Evolutionary conservation across 495 filamentous ascomycete genomes (phyloP), one percentile per base, ranked within the genome.

Genomic region (Aspergillus coremiiformis): DNA sequence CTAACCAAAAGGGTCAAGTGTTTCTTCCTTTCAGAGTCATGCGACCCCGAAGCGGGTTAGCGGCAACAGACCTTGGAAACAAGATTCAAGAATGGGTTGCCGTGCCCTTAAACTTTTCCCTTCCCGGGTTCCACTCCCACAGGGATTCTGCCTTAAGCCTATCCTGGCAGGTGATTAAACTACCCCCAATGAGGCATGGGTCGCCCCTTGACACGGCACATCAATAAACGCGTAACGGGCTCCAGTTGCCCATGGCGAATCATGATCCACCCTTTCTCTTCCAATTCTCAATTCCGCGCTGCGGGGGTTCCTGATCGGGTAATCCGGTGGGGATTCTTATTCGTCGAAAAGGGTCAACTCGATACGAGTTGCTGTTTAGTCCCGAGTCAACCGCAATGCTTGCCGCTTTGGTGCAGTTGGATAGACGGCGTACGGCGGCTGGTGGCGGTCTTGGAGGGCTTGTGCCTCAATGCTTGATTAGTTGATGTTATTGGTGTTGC

Each of bases 221-320:
- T 63, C 60, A 56, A 15, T 60, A 57, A 58, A 63, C 60, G 60
- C 60, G 60, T 63, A 57, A 60, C 56, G 29, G 33, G 23, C 15
- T 44, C 43, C 47, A 51, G 43, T 42, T 2, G 5, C 42, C 17
- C 21, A 23, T 4, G 26, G 6, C 59, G 55, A 58, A 56, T 58
- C 47, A 62, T 15, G 11, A 3, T 4, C 17, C 14, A 17, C 20
- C 5, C 43, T n/a, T n/a, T n/a, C 19, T 49, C 6, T 21, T 35
- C 11, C n/a, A 51, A 55, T 53, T 44, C 56, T 51, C 44, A 33
- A 60, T 45, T 54, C 32, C 5, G 47, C n/a, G 51, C 44, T 58
- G 57, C 56, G 60, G 57, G 60, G 54, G 43, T 53, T 26, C 55
- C 57, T 26, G 46, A 56, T 60, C 54, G 29, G 48, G 57, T 42